These are phyloP conservation scores for Phytophthora pseudosyringae DNA, from an alignment of 352 stramenopile species.

Conservation along the genomic window DNA sequence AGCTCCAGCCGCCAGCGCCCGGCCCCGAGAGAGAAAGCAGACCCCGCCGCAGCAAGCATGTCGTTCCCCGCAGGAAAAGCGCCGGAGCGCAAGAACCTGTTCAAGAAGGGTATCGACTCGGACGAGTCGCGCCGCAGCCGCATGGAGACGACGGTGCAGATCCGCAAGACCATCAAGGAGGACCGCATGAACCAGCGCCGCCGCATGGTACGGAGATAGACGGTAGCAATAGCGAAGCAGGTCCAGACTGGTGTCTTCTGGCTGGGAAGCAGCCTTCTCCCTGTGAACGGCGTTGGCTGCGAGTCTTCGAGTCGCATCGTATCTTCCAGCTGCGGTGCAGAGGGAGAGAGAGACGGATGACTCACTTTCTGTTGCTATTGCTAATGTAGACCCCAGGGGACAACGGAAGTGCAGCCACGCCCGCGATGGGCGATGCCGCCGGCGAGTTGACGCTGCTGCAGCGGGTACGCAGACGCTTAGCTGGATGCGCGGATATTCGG, in stretches of 20 bases:
- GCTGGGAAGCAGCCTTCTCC: background rate
- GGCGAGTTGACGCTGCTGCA: conserved; percentile 62
- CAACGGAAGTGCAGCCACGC: conserved; percentile 17
- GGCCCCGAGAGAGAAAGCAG: conserved; percentile 6
- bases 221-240: background rate
- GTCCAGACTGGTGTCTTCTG: background rate
- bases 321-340: conserved; percentile 8
- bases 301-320: conserved; percentile 14
- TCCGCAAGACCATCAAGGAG: conserved; percentile 86
- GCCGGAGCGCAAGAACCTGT: conserved; percentile 76
- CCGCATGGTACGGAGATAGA: conserved; percentile 57
- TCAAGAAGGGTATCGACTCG: conserved; percentile 83
- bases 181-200: conserved; percentile 82
- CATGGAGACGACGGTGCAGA: conserved; percentile 85
- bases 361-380: conserved; percentile 23
- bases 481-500: conserved; percentile 12
- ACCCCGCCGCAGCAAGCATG: conserved; percentile 42
- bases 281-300: background rate
- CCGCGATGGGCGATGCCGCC: conserved; percentile 42
- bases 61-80: conserved; percentile 75
- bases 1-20: conserved; percentile 24
- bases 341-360: background rate
- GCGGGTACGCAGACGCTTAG: conserved; percentile 36
- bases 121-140: conserved; percentile 77
- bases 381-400: conserved; percentile 30